Conservation (phyloP, 2,329 filamentous ascomycete genomes). For the Calonectria fujianensis region DNA sequence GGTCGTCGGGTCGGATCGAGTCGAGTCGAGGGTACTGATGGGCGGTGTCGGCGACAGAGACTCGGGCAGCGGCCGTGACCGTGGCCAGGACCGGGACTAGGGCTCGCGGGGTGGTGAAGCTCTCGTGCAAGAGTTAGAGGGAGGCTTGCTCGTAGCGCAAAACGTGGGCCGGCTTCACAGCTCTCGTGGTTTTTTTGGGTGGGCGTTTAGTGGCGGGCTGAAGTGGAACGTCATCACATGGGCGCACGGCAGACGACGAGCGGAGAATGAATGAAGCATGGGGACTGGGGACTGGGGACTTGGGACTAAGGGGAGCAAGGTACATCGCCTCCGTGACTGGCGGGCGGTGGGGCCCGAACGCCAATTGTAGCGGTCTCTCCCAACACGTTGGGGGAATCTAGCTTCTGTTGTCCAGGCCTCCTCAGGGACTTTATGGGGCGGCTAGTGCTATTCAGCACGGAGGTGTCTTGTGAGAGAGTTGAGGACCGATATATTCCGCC, state of each 20-base stretch:
- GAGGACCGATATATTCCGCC: conserved; percentile 55
- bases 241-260: conserved; percentile 23
- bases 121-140: conserved; percentile 18
- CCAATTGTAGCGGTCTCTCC: conserved; percentile 52
- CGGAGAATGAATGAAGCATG: conserved; percentile 20
- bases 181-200: conserved; percentile 35
- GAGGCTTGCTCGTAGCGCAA: conserved; percentile 28
- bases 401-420: conserved; percentile 35
- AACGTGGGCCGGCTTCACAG: conserved; percentile 28
- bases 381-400: conserved; percentile 54
- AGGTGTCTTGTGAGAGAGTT: conserved; percentile 2
- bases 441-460: conserved; percentile 18
- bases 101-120: conserved; percentile 21
- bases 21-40: conserved; percentile 26
- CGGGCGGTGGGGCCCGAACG: conserved; percentile 40
- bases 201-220: conserved; percentile 24
- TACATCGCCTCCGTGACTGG: conserved; percentile 24
- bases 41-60: conserved; percentile 15
- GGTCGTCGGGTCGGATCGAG: conserved; percentile 37
- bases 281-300: background rate
- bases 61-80: background rate
- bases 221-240: conserved; percentile 43
- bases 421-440: conserved; percentile 39
- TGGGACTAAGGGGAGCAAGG: background rate
- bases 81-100: conserved; percentile 6